Percentiles rank a stretch among this genome's conserved stretches.
Conservation (phyloP, 1,139 yeast genomes). For the Yamadazyma siamensis region DNA sequence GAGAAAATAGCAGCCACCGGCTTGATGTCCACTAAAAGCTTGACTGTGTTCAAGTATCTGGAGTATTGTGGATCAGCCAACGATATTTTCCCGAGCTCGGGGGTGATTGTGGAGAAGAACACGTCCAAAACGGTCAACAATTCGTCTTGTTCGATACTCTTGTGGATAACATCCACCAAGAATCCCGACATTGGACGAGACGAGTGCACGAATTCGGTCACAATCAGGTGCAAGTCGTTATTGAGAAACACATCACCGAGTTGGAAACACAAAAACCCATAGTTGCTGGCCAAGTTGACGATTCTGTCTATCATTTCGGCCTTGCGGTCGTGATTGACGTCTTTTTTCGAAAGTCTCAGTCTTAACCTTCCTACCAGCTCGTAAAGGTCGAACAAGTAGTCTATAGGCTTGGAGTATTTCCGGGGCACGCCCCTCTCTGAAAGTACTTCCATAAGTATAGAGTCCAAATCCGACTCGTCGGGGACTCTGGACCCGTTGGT, state of each 20-base stretch:
- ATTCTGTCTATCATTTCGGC: conserved; percentile 44
- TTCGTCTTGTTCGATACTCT: conserved; percentile 65
- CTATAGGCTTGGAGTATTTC: conserved; percentile 32
- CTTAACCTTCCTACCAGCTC: conserved; percentile 32
- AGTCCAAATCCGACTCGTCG: conserved; percentile 29
- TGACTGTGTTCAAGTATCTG: conserved; percentile 51
- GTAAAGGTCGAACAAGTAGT: conserved; percentile 47
- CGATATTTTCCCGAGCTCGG: conserved; percentile 25
- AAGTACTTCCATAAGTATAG: conserved; percentile 51
- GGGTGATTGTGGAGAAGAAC: conserved; percentile 48
- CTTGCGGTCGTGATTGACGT: conserved; percentile 36
- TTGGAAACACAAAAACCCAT: conserved; percentile 68
- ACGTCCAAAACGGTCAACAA: conserved; percentile 57
- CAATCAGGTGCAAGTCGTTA: conserved; percentile 28
- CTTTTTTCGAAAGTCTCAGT: conserved; percentile 41
- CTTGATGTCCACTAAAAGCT: conserved; percentile 58
- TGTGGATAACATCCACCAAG: conserved; percentile 52
- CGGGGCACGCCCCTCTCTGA: conserved; percentile 48
- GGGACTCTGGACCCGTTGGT: conserved; percentile 23
- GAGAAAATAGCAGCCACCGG: conserved; percentile 61
- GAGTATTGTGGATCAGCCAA: conserved; percentile 49
- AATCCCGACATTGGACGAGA: conserved; percentile 46
- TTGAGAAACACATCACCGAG: conserved; percentile 63
- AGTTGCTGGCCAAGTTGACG: conserved; percentile 56
- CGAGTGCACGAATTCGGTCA: conserved; percentile 27